Evolutionary conservation across 129 eudicot genomes (phyloP).

Genomic region (Erigeron canadensis): DNA sequence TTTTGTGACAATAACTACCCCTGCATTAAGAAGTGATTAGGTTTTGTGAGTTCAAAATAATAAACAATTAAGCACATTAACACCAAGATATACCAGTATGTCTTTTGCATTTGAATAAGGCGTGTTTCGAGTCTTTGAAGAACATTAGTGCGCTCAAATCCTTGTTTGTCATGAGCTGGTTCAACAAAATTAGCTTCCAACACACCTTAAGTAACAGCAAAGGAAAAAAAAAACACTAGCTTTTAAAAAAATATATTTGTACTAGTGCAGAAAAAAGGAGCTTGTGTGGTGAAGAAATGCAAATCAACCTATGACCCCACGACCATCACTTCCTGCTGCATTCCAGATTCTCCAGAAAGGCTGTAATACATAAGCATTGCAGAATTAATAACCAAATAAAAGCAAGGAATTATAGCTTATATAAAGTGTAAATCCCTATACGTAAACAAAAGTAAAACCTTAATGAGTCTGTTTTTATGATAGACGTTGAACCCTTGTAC

Average conservation of each 20-base stretch:
- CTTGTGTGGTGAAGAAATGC: neutral
- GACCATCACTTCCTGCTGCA: slow-evolving; percentile 98
- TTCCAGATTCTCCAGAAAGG: slow-evolving; percentile 99
- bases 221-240: neutral
- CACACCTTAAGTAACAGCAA: slow-evolving; percentile 60
- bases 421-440: neutral
- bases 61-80: neutral
- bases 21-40: slow-evolving; percentile 39
- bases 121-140: slow-evolving; percentile 74
- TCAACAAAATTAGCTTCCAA: slow-evolving; percentile 96
- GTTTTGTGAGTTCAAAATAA: neutral
- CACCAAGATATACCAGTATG: slow-evolving; percentile 59
- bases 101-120: slow-evolving; percentile 72
- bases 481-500: slow-evolving; percentile 98
- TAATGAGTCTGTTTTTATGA: slow-evolving; percentile 94
- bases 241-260: neutral
- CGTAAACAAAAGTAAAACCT: slow-evolving; percentile 49
- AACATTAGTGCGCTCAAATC: slow-evolving; percentile 95
- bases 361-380: slow-evolving; percentile 40
- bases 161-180: slow-evolving; percentile 99
- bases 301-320: slow-evolving; percentile 89
- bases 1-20: slow-evolving; percentile 68
- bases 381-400: neutral
- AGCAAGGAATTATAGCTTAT: neutral
- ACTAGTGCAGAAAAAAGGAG: neutral